A percentile compares a stretch with the other conserved stretches of the same genome.
phyloP scores from a whole-genome alignment of 148 eudicot species.

The Amaranthus palmeri region DNA sequence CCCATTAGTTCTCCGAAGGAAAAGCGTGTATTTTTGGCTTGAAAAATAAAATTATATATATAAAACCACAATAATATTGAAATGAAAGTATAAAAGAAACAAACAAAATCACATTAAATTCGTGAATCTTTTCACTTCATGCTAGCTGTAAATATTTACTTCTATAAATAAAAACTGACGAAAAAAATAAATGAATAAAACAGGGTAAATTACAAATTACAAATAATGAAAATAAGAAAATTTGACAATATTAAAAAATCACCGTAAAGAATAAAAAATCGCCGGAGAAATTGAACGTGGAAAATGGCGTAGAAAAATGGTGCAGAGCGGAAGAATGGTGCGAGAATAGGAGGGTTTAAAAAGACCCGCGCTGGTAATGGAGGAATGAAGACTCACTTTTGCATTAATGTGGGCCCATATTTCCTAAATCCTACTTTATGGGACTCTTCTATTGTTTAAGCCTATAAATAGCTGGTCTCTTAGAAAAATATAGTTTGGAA shows the following conservation, averaged over 20 bases:
- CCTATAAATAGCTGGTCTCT: too few species aligned
- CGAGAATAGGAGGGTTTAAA: conserved; percentile 12
- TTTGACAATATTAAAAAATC: background rate
- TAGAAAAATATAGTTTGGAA: too few species aligned
- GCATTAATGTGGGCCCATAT: background rate
- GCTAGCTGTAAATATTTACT: conserved; percentile 9
- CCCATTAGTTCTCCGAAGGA: conserved; percentile 29
- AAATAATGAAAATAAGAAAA: background rate
- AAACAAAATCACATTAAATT: background rate
- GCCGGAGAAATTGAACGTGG: background rate
- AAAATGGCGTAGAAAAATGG: background rate
- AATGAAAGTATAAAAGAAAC: background rate
- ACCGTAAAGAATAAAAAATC: background rate
- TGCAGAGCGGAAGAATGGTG: background rate
- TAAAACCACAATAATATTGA: background rate
- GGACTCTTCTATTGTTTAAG: too few species aligned
- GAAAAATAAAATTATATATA: background rate
- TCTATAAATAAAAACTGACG: background rate
- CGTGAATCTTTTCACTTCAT: conserved; percentile 1
- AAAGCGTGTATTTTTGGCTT: conserved; percentile 10
- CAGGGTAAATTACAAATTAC: background rate
- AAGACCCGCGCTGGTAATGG: conserved; percentile 19
- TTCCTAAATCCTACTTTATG: background rate
- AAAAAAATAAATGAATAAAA: background rate
- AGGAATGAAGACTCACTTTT: too few species aligned